Conservation (phyloP, 208 protist genomes). For the Trypanosoma avium region DNA sequence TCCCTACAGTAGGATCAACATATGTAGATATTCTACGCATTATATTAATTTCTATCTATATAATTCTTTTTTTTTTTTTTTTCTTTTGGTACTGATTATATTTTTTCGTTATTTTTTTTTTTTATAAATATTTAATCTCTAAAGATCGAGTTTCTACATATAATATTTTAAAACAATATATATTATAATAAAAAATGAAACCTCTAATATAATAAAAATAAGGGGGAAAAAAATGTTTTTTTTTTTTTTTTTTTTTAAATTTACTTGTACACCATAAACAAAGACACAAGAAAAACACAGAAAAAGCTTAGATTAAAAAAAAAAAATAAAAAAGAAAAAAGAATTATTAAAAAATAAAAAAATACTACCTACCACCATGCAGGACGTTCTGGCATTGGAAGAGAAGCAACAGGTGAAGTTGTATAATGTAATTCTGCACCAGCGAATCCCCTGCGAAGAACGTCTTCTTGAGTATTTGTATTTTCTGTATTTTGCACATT, state of each 20-base stretch:
- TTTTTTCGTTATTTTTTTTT: no score
- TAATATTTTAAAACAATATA: background rate
- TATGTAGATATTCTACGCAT: background rate
- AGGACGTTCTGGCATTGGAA: background rate
- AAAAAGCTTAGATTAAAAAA: no score
- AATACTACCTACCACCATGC: background rate
- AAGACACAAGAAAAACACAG: background rate
- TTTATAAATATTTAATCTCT: no score
- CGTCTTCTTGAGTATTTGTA: background rate
- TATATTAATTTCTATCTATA: background rate
- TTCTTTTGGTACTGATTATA: background rate
- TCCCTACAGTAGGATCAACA: background rate
- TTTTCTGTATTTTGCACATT: slow-evolving; percentile 6
- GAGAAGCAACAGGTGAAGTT: background rate
- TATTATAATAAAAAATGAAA: background rate
- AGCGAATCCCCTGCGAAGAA: slow-evolving; percentile 2
- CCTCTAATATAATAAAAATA: background rate
- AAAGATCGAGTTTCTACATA: no score
- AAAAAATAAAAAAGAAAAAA: slow-evolving; percentile 1
- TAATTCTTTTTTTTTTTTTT: background rate
- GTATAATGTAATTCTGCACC: background rate
- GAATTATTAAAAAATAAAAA: no score
- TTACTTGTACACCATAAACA: background rate
- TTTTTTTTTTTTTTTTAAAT: background rate
- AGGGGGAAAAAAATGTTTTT: background rate